Evolutionary conservation across 345 rosid species (phyloP).

Genomic region (Citrus australasica): DNA sequence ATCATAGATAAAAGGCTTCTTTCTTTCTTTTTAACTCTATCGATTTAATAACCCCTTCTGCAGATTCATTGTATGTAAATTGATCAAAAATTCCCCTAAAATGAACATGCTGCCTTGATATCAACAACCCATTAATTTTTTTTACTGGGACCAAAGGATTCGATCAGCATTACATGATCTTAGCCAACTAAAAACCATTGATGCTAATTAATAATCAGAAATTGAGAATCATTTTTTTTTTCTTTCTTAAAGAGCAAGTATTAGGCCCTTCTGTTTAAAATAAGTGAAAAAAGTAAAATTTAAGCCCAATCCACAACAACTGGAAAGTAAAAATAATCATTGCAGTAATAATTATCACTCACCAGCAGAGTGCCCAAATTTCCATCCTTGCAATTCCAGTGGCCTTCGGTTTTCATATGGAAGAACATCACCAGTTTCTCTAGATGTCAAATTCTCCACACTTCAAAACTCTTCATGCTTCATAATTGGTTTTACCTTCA

Average conservation of each 20-base stretch:
- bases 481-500: slow-evolving; percentile 58
- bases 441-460: background rate
- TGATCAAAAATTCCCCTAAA: too few relatives aligned
- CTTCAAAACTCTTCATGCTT: slow-evolving; percentile 16
- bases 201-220: background rate
- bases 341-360: background rate
- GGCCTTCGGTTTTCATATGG: background rate
- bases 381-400: background rate
- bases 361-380: slow-evolving; percentile 2
- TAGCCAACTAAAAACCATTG: background rate
- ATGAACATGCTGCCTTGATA: too few relatives aligned
- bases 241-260: background rate
- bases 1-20: too few relatives aligned
- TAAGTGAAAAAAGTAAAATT: background rate
- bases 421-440: background rate
- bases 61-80: too few relatives aligned
- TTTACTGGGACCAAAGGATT: background rate
- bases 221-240: background rate
- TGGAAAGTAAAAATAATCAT: background rate
- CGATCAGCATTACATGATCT: background rate
- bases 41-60: too few relatives aligned
- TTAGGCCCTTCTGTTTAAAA: background rate
- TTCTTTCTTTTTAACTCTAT: too few relatives aligned
- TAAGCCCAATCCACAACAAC: background rate
- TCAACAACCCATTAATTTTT: background rate